Evolutionary conservation across 129 eudicot genomes (phyloP), one percentile per base, ranked within the genome.

Genomic region (Flaveria brownii): DNA sequence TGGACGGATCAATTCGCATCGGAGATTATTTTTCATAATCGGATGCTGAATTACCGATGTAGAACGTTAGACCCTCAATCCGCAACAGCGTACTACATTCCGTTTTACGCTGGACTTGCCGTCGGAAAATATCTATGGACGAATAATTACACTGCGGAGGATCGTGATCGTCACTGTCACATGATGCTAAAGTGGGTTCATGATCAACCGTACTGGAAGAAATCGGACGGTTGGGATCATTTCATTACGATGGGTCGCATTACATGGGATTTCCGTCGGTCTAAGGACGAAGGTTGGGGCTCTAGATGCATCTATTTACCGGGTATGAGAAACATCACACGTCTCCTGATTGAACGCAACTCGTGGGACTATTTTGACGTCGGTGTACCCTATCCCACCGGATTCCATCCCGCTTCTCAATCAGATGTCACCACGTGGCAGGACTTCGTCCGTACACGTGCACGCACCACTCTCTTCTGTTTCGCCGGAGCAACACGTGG

Each of bases 401-500:
- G 98, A 73, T 93, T 93, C 89, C 98, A 93, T 83, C 98, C 98
- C 70, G 54, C 15, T 26, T 79, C 90, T 2, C 71, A 56, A 7
- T 63, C 87, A 13, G 97, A 93, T 33, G 82, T 93, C 22, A 25
- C 68, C 1, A 41, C 49, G 68, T 93, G 98, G 98, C 96, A 91
- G 88, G 79, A 87, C 0, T 91, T 87, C 65, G 88, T 89, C 15
- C 78, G 86, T n/a, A 17, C 72, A 5, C 96, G 91, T 14, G 30
- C 42, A 17, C 90, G 98, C 2, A 65, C 20, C 9, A 82, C 90
- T 0, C 82, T 85, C 14, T 93, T 83, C 70, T 84, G 96, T 75
- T 93, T 91, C 41, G 98, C 97, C 2, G 98, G 98, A 3, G 96
- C 96, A 23, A 90, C 96, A 33, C 96, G 98, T 18, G 98, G 98